A percentile compares a stretch with the other conserved stretches of the same genome.
Conservation (phyloP, 2,329 filamentous ascomycete species). For the Paraconiothyrium sp. region DNA sequence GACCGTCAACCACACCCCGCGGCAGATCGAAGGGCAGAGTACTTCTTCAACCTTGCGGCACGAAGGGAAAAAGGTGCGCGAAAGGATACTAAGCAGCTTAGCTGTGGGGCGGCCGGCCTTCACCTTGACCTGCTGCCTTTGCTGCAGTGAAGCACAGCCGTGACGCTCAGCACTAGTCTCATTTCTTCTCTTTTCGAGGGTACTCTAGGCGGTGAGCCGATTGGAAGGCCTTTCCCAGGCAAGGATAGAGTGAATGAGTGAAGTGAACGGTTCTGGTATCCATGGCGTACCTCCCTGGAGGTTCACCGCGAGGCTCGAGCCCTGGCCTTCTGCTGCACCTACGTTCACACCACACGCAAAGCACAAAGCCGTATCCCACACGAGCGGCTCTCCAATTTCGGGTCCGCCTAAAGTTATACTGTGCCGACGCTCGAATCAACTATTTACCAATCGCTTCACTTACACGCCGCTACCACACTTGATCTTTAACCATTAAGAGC, state of each 20-base stretch:
- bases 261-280: neutral
- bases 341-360: no score
- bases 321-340: no score
- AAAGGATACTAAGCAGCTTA: neutral
- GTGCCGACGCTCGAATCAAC: no score
- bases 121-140: neutral
- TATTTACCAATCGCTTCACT: no score
- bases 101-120: neutral
- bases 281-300: neutral
- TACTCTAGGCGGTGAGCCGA: neutral
- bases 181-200: neutral
- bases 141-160: neutral
- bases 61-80: neutral
- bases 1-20: neutral
- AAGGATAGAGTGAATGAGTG: neutral
- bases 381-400: no score
- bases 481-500: no score
- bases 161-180: neutral
- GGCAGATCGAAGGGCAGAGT: neutral
- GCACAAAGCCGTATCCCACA: no score
- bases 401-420: no score
- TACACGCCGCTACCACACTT: no score
- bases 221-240: neutral
- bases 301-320: no score
- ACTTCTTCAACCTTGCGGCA: neutral